Percentiles rank a stretch among this genome's conserved stretches.
These are phyloP conservation scores for Diaporthe humulicola DNA, from an alignment of 2,329 filamentous ascomycete genomes.

Conservation along the genomic window DNA sequence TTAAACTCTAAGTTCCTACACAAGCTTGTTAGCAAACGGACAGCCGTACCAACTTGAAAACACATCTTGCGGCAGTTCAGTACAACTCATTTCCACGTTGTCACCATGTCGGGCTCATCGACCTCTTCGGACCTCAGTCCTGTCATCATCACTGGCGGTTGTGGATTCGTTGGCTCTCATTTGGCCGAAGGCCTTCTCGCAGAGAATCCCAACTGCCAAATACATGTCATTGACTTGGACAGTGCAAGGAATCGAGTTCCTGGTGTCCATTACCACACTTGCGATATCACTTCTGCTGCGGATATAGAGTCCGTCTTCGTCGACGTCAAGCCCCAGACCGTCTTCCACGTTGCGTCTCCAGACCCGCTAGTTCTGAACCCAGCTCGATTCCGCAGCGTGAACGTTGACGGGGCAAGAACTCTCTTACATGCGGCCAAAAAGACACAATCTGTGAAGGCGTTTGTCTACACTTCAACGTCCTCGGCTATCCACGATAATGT, in stretches of 20 bases:
- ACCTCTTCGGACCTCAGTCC: constrained; percentile 35
- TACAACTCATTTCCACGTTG: not conserved
- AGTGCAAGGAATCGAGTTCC: constrained; percentile 36
- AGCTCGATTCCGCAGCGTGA: constrained; percentile 41
- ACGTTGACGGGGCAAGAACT: constrained; percentile 41
- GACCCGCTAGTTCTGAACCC: constrained; percentile 37
- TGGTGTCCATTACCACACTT: constrained; percentile 38
- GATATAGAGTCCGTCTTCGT: constrained; percentile 25
- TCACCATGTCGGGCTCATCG: constrained; percentile 4
- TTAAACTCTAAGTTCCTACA: not conserved
- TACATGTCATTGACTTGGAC: constrained; percentile 40
- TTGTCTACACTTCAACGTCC: constrained; percentile 42
- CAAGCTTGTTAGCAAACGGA: not conserved
- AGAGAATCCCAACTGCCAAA: constrained; percentile 29
- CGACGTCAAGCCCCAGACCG: constrained; percentile 34
- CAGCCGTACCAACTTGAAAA: not conserved
- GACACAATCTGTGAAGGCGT: constrained; percentile 39
- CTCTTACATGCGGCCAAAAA: constrained; percentile 37
- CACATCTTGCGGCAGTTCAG: not conserved
- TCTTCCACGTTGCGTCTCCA: constrained; percentile 41
- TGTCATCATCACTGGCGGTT: constrained; percentile 40
- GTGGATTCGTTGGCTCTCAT: constrained; percentile 42
- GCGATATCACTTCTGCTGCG: constrained; percentile 37
- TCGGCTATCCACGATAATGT: constrained; percentile 44
- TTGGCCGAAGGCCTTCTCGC: constrained; percentile 37